A percentile compares a stretch with the other conserved stretches of the same genome.
These are phyloP conservation scores for Fistulina hepatica DNA, from an alignment of 1,284 basidiomycete genomes.

Conservation along the genomic window DNA sequence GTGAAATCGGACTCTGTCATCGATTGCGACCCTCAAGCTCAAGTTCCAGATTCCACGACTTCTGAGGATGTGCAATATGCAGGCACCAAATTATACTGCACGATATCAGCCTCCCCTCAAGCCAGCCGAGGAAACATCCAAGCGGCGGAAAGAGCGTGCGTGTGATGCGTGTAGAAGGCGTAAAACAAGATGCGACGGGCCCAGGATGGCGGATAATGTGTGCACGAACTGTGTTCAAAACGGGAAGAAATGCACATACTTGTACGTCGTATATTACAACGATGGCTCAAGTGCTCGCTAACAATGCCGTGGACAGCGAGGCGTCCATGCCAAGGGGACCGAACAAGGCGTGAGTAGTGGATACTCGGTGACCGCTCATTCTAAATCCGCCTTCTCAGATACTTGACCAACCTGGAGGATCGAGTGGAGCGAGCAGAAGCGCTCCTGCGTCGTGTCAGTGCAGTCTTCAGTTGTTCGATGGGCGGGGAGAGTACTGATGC, in stretches of 20 bases:
- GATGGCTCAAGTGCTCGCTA: conserved; percentile 6
- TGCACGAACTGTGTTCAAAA: conserved; percentile 68
- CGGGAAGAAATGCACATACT: conserved; percentile 59
- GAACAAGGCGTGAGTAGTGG: conserved; percentile 59
- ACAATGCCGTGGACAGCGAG: conserved; percentile 33
- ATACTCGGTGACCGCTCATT: background rate
- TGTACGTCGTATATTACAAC: conserved; percentile 35
- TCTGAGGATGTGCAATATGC: no score
- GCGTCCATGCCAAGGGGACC: conserved; percentile 73
- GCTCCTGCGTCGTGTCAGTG: conserved; percentile 48
- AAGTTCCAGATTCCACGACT: no score
- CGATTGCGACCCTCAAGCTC: no score
- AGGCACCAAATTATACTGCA: no score
- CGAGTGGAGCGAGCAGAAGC: conserved; percentile 62
- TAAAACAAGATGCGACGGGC: conserved; percentile 64
- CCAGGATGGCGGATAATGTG: conserved; percentile 41
- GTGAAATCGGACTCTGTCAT: no score
- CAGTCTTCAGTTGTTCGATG: conserved; percentile 2
- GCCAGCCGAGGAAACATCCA: no score
- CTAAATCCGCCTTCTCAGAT: conserved; percentile 32
- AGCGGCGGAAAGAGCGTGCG: conserved; percentile 46
- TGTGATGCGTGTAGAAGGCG: conserved; percentile 59
- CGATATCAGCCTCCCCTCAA: no score
- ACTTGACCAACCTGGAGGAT: conserved; percentile 69
- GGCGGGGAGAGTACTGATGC: conserved; percentile 11